These are phyloP conservation scores for Colletotrichum tanaceti DNA, from an alignment of 2,329 filamentous ascomycete genomes.

Conservation along the genomic window DNA sequence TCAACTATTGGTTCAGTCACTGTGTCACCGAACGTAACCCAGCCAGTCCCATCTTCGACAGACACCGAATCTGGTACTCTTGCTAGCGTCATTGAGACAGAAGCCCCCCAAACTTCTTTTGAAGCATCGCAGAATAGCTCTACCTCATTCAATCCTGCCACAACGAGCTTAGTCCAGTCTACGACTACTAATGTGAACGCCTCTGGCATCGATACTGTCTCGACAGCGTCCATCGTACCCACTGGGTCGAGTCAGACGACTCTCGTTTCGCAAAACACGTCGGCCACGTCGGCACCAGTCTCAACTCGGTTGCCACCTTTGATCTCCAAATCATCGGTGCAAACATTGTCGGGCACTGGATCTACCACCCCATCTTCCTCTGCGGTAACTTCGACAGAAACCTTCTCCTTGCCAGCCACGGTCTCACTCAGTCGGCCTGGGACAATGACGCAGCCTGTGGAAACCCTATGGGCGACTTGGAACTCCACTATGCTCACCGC, in stretches of 20 bases:
- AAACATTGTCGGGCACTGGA: background rate
- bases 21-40: background rate
- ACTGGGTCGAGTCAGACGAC: background rate
- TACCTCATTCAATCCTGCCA: background rate
- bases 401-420: background rate
- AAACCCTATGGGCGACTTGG: slow-evolving; percentile 24
- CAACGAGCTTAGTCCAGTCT: background rate
- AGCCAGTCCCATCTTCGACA: background rate
- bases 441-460: slow-evolving; percentile 28
- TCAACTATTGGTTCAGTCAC: background rate
- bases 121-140: background rate
- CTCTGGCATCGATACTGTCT: background rate
- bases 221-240: background rate
- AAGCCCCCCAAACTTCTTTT: background rate
- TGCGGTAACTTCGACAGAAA: background rate
- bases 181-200: background rate
- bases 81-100: slow-evolving; percentile 16
- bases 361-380: background rate
- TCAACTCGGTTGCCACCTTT: slow-evolving; percentile 16
- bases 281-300: background rate
- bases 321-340: slow-evolving; percentile 5
- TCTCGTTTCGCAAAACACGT: background rate
- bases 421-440: background rate
- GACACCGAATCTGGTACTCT: slow-evolving; percentile 22
- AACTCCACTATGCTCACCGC: slow-evolving; percentile 17